A percentile compares a stretch with the other conserved stretches of the same genome.
phyloP scores from a whole-genome alignment of 129 eudicot species.

The Saposhnikovia divaricata region DNA sequence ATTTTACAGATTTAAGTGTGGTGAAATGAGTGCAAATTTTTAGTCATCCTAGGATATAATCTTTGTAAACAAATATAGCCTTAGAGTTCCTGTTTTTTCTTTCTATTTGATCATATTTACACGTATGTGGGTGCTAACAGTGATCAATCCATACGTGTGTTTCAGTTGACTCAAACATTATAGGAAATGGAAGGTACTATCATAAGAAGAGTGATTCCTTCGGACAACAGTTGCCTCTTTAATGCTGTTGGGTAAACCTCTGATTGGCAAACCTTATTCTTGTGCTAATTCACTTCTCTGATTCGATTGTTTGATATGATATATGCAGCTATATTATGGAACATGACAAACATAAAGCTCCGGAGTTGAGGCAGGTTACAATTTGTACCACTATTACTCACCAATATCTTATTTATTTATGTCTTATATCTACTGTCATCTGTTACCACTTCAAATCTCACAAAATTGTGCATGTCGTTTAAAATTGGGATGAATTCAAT shows the following conservation, averaged over 20 bases:
- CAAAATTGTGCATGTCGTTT: not conserved
- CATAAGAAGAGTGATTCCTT: slow-evolving; percentile 86
- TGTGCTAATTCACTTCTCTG: not conserved
- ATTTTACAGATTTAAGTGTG: not conserved
- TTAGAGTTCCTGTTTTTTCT: not conserved
- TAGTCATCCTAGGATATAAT: not conserved
- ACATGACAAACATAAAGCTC: slow-evolving; percentile 72
- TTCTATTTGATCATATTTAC: not conserved
- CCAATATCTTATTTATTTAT: not conserved
- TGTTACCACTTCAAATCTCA: not conserved
- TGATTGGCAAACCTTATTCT: slow-evolving; percentile 5
- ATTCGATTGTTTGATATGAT: slow-evolving; percentile 3
- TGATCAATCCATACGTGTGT: not conserved
- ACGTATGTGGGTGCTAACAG: not conserved
- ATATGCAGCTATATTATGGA: slow-evolving; percentile 79
- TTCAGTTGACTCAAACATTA: slow-evolving; percentile 8
- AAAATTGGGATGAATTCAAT: not conserved
- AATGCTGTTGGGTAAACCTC: slow-evolving; percentile 83
- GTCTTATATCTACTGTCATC: not conserved
- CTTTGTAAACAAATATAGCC: not conserved
- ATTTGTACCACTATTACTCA: not conserved
- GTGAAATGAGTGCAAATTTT: not conserved
- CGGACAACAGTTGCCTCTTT: slow-evolving; percentile 95
- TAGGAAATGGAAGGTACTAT: slow-evolving; percentile 71
- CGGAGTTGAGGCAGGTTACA: slow-evolving; percentile 82